These are phyloP conservation scores for Primulina eburnea DNA, from an alignment of 257 asterid species.

Conservation along the genomic window DNA sequence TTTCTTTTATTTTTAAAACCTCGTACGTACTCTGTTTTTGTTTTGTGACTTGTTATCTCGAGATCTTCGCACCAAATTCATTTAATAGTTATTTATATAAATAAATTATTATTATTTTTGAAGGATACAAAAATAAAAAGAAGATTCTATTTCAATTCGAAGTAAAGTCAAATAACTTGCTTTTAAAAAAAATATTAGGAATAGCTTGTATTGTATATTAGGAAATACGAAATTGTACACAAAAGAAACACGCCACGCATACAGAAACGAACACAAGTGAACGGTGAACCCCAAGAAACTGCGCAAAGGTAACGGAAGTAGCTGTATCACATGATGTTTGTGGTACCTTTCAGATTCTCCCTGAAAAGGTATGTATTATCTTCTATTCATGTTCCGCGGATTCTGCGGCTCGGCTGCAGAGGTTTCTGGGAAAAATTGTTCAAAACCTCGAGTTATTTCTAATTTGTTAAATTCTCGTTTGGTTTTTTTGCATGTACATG, in stretches of 20 bases:
- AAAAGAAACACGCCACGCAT: too few species aligned
- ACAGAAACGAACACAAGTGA: not conserved
- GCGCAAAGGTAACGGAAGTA: not conserved
- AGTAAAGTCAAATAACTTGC: not conserved
- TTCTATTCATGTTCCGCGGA: not conserved
- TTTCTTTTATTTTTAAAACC: too few species aligned
- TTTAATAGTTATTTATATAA: too few species aligned
- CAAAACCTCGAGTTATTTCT: not conserved
- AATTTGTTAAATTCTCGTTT: not conserved
- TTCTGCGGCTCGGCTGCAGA: not conserved
- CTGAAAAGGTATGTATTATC: not conserved
- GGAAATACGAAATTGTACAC: not conserved
- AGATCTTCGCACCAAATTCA: not conserved
- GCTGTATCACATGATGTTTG: not conserved
- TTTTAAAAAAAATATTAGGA: too few species aligned
- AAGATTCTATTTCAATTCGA: not conserved
- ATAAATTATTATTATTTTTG: too few species aligned
- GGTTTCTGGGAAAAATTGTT: not conserved
- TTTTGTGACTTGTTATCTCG: too few species aligned
- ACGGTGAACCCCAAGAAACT: not conserved
- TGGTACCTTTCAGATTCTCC: not conserved
- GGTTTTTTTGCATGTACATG: constrained; percentile 17
- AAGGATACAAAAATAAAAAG: too few species aligned
- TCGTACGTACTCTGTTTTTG: too few species aligned
- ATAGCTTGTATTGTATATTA: not conserved